Base-by-base conservation (phyloP, 805 yeast species). In the Candida jianshihensis region DNA sequence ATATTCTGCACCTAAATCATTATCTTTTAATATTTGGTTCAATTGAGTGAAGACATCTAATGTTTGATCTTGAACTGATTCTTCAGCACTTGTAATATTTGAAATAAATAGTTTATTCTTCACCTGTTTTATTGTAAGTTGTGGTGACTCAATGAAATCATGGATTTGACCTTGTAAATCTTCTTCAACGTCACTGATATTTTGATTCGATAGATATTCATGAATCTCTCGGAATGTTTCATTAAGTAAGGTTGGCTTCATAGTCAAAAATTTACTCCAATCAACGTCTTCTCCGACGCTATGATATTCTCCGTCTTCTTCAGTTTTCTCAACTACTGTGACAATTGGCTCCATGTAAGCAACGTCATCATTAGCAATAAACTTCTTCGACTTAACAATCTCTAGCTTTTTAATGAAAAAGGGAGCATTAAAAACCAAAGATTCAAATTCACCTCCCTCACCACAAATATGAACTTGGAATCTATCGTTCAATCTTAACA, bases 391-490 rank as follows among this genome's bases (percentile, higher is more conserved):
- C 12, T 41, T 26, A 10, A 44, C 41, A 22, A 54, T 40, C 28
- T 40, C 36, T n/a, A 68, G 38, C 26, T 74, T 77, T 31, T 71
- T 64, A 22, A 61, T 62, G 61, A 90, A 92, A 41, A 86, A 80
- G 0, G 96, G 95, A 1, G 94, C 86, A 57, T 92, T 96, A 20
- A 92, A 64, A 3, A 90, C 97, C 47, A 90, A 63, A 0, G 96
- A 81, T 57, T 92, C 99, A 58, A 87, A 92, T 58, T 92, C 99
- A 1, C 99, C 99, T 24, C 99, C 99, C 64, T 92, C 99, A 12
- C 99, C 99, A 63, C 98, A 92, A 0, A 92, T 78, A 56, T 90
- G 96, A 12, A 89, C 84, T 2, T 89, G 95, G 59, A 75, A 89
- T 57, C 64, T 61, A 9, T 54, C 41, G 54, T 88, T 81, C 41